Evolutionary conservation across 2,329 filamentous ascomycete genomes (phyloP).

Genomic region (Cryphonectria radicalis): DNA sequence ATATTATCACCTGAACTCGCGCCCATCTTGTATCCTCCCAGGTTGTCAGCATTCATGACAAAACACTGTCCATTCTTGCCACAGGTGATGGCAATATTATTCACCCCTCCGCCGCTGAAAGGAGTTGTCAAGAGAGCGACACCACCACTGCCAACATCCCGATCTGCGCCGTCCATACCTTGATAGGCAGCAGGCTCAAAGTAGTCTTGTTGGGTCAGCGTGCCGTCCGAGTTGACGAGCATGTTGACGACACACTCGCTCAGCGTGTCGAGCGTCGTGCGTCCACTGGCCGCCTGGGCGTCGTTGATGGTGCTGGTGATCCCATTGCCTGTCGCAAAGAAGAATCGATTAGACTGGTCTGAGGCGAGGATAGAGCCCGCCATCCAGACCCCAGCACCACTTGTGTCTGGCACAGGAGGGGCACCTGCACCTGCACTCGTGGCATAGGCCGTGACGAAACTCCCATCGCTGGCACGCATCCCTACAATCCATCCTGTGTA

Average conservation of each 20-base stretch:
- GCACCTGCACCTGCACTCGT: slow-evolving; percentile 24
- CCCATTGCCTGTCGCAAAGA: slow-evolving; percentile 40
- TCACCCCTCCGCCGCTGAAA: slow-evolving; percentile 13
- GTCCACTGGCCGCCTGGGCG: slow-evolving; percentile 41
- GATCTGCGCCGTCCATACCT: slow-evolving; percentile 53
- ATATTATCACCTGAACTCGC: slow-evolving; percentile 46
- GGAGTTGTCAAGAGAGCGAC: slow-evolving; percentile 39
- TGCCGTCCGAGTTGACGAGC: slow-evolving; percentile 44
- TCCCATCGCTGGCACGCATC: slow-evolving; percentile 36
- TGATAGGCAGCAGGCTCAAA: slow-evolving; percentile 60
- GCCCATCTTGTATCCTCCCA: slow-evolving; percentile 39
- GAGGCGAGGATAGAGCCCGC: slow-evolving; percentile 14
- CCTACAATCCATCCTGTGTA: slow-evolving; percentile 41
- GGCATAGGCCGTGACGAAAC: slow-evolving; percentile 30
- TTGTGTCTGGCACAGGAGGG: slow-evolving; percentile 18
- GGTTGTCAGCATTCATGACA: slow-evolving; percentile 32
- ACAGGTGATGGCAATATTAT: slow-evolving; percentile 49
- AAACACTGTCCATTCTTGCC: slow-evolving; percentile 57
- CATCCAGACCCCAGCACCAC: slow-evolving; percentile 17
- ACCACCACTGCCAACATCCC: slow-evolving; percentile 51
- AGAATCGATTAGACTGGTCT: slow-evolving; percentile 28
- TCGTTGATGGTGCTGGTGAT: slow-evolving; percentile 37
- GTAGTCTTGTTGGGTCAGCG: slow-evolving; percentile 39
- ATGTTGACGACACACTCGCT: slow-evolving; percentile 53
- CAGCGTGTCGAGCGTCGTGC: slow-evolving; percentile 41